Evolutionary conservation across 2,329 filamentous ascomycete species (phyloP), one percentile per base, ranked within the genome.

Genomic region (Cadophora luteo-olivacea): DNA sequence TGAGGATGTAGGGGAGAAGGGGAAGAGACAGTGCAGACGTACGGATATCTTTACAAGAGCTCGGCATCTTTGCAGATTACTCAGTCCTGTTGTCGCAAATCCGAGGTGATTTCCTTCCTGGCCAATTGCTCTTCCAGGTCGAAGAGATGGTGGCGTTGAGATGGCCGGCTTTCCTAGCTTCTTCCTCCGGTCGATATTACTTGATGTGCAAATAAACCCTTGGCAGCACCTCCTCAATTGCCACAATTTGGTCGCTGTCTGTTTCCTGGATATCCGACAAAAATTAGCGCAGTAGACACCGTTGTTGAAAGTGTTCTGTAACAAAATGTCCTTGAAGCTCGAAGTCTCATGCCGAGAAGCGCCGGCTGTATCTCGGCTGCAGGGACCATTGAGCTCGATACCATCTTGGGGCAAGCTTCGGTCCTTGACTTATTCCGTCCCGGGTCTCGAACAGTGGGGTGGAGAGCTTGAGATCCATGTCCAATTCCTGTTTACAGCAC

Each of bases 11-110:
- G 32, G 61, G 54, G 61, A 55, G 33, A 36, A 36, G 33, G 4
- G 33, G 33, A 36, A 36, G 11, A 36, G 33, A 36, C 5, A 36
- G 33, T n/a, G n/a, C n/a, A 36, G 54, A 83, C 92, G 75, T 87
- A 98, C 95, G 90, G 79, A 99, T 92, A 81, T 98, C 95, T 88
- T 94, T 93, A 84, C 96, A 99, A 72, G 95, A 97, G 81, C 92
- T 94, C 68, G 95, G 94, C 96, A 98, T 97, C 65, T 68, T 61
- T 33, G 33, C 36, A 22, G 38, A 25, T 6, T 24, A 3, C 49
- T 32, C 2, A 3, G 12, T 5, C 24, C 4, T 16, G 24, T 49
- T 9, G 41, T 61, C 33, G 16, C 58, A 29, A 16, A 14, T 9
- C 41, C 41, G 6, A 8, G 4, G 62, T 60, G 29, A 2, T 7